Base-by-base conservation (phyloP, 352 stramenopile genomes). In the Phytophthora vignae region DNA sequence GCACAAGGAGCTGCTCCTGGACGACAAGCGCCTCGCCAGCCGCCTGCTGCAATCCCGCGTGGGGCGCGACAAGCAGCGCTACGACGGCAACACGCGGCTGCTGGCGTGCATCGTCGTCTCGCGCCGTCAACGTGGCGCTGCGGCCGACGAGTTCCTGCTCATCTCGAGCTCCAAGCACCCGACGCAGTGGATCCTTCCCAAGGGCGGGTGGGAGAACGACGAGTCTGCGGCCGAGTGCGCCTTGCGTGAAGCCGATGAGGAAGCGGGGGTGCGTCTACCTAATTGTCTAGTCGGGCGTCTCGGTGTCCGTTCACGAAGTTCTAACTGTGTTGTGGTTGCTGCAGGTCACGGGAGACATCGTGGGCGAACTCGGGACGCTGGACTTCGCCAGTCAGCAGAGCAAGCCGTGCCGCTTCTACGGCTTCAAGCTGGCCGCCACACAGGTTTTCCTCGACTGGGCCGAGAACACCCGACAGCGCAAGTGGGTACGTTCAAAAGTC, bases 141-240 rank as follows among this genome's bases (percentile, higher is more conserved):
- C 25, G 9, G 15, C 63, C 27, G 38, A 56, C 9, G 65, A 76
- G 21, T 71, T 90, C 49, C 63, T 99, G 60, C 70, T 99, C 49
- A 97, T 97, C 67, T 97, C 94, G 31, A 97, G 87, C 69, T 90
- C 92, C 68, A 98, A 98, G 71, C 76, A 90, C 52, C 56, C 66
- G 27, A 74, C 83, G 36, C 90, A 97, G 64, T 99, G 96, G 96
- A 98, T 99, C 54, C 71, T 99, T 8, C 97, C 97, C n/a, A 99
- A 99, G 73, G 97, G 97, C 46, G 97, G 96, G 1, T 99, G 97
- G 97, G 97, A 99, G 74, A 84, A 55, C 21, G 97, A 99, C 67
- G 97, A 99, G 74, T 92, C 86, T 0, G 77, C 90, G n/a, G 79
- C 93, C 60, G 89, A 99, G 63, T 96, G 92, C 65, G 97, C 95